phyloP scores from a whole-genome alignment of 23 red algal genomes.

The Gracilaria caudata region DNA sequence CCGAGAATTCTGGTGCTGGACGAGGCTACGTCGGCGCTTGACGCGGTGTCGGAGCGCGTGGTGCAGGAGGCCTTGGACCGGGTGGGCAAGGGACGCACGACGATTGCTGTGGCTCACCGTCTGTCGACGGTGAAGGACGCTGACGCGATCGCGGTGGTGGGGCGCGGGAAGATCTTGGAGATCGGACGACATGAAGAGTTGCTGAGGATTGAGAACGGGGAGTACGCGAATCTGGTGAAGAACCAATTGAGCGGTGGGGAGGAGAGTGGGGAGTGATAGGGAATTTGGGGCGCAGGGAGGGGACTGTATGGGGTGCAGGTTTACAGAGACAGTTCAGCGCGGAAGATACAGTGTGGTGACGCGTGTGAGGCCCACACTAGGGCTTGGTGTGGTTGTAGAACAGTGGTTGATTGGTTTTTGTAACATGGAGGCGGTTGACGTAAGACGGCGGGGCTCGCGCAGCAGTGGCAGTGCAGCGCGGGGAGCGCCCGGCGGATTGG shows the following conservation, averaged over 20 bases:
- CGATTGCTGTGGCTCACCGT: constrained; percentile 93
- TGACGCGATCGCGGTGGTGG: constrained; percentile 88
- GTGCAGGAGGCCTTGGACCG: constrained; percentile 85
- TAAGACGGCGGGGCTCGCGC: background rate
- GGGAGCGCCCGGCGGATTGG: no score
- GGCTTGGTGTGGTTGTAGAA: background rate
- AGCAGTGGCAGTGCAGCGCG: background rate
- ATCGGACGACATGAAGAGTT: constrained; percentile 84
- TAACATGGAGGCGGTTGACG: background rate
- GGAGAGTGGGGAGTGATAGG: background rate
- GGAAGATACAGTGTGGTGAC: no score
- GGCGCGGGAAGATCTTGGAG: constrained; percentile 86
- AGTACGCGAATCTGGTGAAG: constrained; percentile 80
- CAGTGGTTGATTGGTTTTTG: no score
- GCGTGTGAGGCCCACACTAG: background rate
- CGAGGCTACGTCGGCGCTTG: constrained; percentile 88
- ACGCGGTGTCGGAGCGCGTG: constrained; percentile 81
- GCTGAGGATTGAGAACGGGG: constrained; percentile 69
- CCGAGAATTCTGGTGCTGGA: constrained; percentile 91
- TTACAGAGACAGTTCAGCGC: background rate
- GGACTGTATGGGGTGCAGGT: background rate
- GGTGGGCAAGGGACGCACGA: constrained; percentile 78
- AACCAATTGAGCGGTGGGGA: constrained; percentile 60
- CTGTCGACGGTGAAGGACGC: constrained; percentile 89
- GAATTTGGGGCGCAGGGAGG: no score